Evolutionary conservation across 345 rosid genomes (phyloP), one percentile per base, ranked within the genome.

Genomic region (Hibiscus mutabilis): DNA sequence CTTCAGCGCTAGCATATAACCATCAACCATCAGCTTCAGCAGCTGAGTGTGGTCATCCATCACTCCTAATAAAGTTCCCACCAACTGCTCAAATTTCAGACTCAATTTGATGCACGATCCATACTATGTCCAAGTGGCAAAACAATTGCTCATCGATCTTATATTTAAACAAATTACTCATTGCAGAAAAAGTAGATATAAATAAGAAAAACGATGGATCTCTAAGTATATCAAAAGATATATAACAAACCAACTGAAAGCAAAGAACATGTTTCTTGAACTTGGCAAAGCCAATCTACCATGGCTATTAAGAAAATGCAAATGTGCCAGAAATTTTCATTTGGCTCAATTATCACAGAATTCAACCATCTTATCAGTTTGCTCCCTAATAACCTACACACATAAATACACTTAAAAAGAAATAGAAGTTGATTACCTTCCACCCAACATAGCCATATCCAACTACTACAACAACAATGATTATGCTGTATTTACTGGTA

Each of bases 361-460:
- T 65, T 44, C 55, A 44, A 65, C 21, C 19, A 22, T 22, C 33
- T 42, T 44, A 44, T 44, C 22, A 13, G 12, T 65, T 65, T 51
- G 12, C 22, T 9, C 14, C 12, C 21, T 11, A 18, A 19, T 52
- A 42, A 64, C 33, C 33, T 24, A 57, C 52, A 19, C 29, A 21
- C 14, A 70, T 9, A 1, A 27, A 53, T 61, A n/a, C 12, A 29
- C 29, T 29, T 11, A 37, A 47, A 51, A 46, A 1, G 33, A 25
- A 74, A 66, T 11, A 44, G 51, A 40, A 37, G n/a, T 66, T 47
- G 33, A 44, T 59, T 83, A 88, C 96, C 91, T 88, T 90, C 96
- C 92, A 90, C 96, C 92, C 85, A 40, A 85, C 81, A 76, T 86
- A 90, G 75, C 96, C 96, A 76, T 73, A 86, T 73, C 96, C 96